Base-by-base conservation (phyloP, 2,329 filamentous ascomycete species). In the Thelonectria discophora region DNA sequence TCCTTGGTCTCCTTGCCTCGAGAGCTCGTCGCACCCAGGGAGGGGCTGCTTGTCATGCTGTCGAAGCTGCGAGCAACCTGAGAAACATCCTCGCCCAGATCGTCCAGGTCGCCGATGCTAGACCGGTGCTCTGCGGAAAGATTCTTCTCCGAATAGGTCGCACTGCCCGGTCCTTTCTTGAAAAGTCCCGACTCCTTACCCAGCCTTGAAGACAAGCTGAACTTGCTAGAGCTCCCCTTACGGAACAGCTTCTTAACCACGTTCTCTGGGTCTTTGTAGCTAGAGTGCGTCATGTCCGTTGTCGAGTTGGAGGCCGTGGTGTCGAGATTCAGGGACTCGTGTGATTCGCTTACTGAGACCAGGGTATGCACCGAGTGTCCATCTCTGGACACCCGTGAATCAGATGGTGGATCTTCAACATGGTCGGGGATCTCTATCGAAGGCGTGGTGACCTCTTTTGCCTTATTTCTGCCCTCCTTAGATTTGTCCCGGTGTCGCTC, bases 191-290 rank as follows among this genome's bases (percentile, higher is more conserved):
- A 81, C 48, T 85, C 83, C 69, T 86, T 89, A 53, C 81, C 80
- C 18, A 84, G 70, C 60, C 85, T 75, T 50, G 85, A 86, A 12
- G 86, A 82, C 61, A 89, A 78, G 73, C 85, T 86, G 73, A 89
- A 89, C 76, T 89, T 89, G 74, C 85, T 83, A 7, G 86, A 87
- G 73, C 86, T 88, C 51, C 87, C 85, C 76, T 90, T 90, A 32
- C 87, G 84, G 58, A 90, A 84, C 50, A 90, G 79, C 72, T 88
- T 85, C 72, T 83, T 79, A 66, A 88, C 78, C 55, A 86, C 84
- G 64, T 86, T 86, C 54, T 87, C 85, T 64, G 81, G 77, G 58
- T 87, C 80, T 69, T 84, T 85, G 30, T 74, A 63, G 34, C 75
- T 77, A 3, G 75, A 71, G n/a, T 75, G 72, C 46, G 79, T 80